Conservation (phyloP, 352 stramenopile genomes). For the Pythium sp. region DNA sequence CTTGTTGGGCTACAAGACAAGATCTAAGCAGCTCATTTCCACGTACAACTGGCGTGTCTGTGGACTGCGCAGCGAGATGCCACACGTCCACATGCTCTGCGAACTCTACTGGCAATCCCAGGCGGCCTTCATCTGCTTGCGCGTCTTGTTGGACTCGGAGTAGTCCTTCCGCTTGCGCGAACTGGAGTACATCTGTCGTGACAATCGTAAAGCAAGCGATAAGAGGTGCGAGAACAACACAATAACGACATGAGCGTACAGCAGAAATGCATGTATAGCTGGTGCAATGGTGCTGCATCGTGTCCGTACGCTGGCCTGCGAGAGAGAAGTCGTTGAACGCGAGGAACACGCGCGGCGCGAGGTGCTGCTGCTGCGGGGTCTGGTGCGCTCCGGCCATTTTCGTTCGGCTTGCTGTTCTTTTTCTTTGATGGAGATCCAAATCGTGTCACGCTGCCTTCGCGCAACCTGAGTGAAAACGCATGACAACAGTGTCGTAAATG, state of each 20-base stretch:
- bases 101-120: slow-evolving; percentile 7
- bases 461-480: background rate
- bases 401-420: background rate
- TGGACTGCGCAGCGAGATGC: slow-evolving; percentile 2
- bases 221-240: background rate
- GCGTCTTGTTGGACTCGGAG: slow-evolving; percentile 8
- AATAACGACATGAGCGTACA: background rate
- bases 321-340: slow-evolving; percentile 72
- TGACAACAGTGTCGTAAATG: no score
- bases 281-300: background rate
- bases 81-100: slow-evolving; percentile 13
- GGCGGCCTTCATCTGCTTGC: background rate
- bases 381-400: slow-evolving; percentile 7
- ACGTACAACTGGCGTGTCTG: background rate
- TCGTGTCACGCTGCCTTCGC: background rate
- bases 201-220: slow-evolving; percentile 1
- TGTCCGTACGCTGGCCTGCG: slow-evolving; percentile 49
- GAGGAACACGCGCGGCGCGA: slow-evolving; percentile 42
- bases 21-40: background rate
- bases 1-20: no score
- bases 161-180: slow-evolving; percentile 21
- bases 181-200: slow-evolving; percentile 32
- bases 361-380: background rate
- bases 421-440: background rate
- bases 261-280: background rate